Evolutionary conservation across 345 rosid species (phyloP), one percentile per base, ranked within the genome.

Genomic region (Litchi chinensis): DNA sequence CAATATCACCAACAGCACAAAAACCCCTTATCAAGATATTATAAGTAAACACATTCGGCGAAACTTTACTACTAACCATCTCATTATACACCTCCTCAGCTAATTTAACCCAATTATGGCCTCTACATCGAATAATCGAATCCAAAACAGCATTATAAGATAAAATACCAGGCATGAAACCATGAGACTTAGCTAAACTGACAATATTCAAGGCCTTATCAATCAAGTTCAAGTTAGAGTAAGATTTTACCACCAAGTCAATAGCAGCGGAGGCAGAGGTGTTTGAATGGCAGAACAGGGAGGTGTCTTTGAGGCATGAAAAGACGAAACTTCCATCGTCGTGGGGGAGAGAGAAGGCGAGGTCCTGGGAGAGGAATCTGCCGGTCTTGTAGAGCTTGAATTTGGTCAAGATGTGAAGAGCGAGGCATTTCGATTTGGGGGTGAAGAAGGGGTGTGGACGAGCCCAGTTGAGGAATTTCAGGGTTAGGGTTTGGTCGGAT

Each of bases 81-180:
- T 91, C 94, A 5, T 21, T 78, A 26, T 82, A 92, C 24, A 93
- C 83, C 80, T 87, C 84, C 83, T 93, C 88, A 44, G 88, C 93
- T 52, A 84, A 87, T 18, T 76, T 80, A 74, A 89, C 83, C 16
- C 90, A 87, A 46, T 75, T 75, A 65, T 64, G 21, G 76, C 79
- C 83, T 71, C 72, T 87, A 70, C 88, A 83, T 86, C 98, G 86
- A 65, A 93, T 84, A 59, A 90, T 75, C 3, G 97, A 90, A 81
- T 95, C 98, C 66, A 95, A 75, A 11, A 95, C 82, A 10, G 98
- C 92, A 82, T 95, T 95, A 76, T 95, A 95, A 1, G 97, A 89
- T 73, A 95, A 85, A 54, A 91, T 90, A n/a, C 98, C 98, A 40
- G 97, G 98, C 97, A 95, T 92, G 39, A 91, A 92, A 56, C 97